Evolutionary conservation across 2,329 filamentous ascomycete species (phyloP), one percentile per base, ranked within the genome.

Genomic region (Zymoseptoria tritici): DNA sequence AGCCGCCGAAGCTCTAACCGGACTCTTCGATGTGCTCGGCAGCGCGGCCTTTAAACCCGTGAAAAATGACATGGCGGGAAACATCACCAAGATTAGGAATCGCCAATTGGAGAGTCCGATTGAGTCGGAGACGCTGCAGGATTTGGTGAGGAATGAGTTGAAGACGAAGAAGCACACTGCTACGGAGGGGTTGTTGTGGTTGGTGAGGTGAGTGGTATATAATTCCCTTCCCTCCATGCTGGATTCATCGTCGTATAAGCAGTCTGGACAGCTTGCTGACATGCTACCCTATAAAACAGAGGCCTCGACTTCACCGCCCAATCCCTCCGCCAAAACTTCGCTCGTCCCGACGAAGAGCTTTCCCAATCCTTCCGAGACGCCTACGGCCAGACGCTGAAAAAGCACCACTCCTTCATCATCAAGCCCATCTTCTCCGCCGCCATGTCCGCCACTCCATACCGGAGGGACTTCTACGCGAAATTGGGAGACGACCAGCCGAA

Each of bases 71-170:
- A 89, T 99, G 80, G 76, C 85, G 54, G 90, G 90, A 74, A 99
- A 99, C 78, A 84, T 97, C 79, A 92, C 91, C 91, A 97, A 99
- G 89, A 82, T 97, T 76, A 86, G 90, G 65, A 86, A 92, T 56
- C 86, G 92, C 68, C 88, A 93, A 74, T 81, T 87, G 57, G 90
- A 87, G 59, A 85, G 89, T 59, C 91, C 92, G 29, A 80, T 80
- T 57, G 87, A 92, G 65, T 95, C 90, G n/a, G 81, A 83, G 70
- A 96, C 86, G 59, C 80, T 99, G 59, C 94, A 99, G 78, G 84
- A 87, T 53, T 89, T 97, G 54, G 88, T 89, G 68, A 75, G 85
- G 66, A 94, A 92, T 74, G 94, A 99, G 80, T 80, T 96, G 73
- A 92, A 91, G 80, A 83, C 85, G 63, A 93, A 92, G 81, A 92